Base-by-base conservation (phyloP, 2,329 filamentous ascomycete species). In the Cladosporium sp. region DNA sequence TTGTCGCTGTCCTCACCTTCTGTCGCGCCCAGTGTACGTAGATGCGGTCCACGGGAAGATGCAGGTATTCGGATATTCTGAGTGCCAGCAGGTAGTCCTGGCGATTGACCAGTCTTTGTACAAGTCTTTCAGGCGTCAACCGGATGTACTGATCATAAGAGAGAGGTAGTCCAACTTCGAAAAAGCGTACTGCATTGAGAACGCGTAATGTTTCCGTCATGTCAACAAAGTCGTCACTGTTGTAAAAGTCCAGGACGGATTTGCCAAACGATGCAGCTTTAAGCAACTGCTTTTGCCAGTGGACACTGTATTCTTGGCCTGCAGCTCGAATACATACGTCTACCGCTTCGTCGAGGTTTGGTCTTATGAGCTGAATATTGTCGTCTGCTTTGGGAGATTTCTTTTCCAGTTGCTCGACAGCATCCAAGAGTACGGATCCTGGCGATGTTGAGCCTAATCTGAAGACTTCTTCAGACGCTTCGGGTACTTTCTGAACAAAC, bases 331-430 rank as follows among this genome's bases (percentile, higher is more conserved):
- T 89, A 70, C 94, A 99, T 0, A 87, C 89, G 71, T 97, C 92
- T 0, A 99, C 93, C 2, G 94, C 94, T 70, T 97, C 92, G 2
- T 91, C 91, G 2, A 99, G 82, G 65, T 88, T 91, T 0, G 89
- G 81, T 42, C 91, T 84, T 66, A 99, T 99, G 2, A 96, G 83
- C 69, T 97, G 94, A 57, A 99, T 97, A 64, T 97, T 93, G 67
- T 99, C 94, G 67, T 99, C 94, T 7, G 94, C 94, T 73, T 97
- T 97, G 1, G 94, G 93, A 0, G 93, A 97, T 70, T 96, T 91
- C 61, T 90, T 86, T 66, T 97, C 93, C 3, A 99, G 80, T 66
- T 97, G 88, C 56, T 91, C 89, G 2, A 96, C 88, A 0, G 94
- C 94, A 72, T 99, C 94, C 0, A 99, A 80, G 2, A 99, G 78